phyloP scores from a whole-genome alignment of 2,329 filamentous ascomycete genomes.

The Cladosporium velox region DNA sequence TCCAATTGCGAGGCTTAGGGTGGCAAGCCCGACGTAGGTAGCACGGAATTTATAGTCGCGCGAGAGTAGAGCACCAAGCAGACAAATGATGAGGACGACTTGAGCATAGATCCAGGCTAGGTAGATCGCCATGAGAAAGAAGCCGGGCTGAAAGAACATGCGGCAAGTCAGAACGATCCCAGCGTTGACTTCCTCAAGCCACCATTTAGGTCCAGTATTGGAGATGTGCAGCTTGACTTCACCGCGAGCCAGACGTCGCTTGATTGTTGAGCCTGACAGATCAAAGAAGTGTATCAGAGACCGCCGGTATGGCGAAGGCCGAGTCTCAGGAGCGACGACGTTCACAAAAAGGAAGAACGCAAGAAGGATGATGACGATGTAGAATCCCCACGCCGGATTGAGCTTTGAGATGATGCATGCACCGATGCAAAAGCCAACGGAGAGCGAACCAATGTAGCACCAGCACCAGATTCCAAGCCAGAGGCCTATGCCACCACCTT shows the following conservation, averaged over 20 bases:
- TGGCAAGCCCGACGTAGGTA: constrained; percentile 66
- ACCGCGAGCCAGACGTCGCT: constrained; percentile 63
- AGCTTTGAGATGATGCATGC: constrained; percentile 66
- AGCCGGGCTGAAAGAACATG: constrained; percentile 75
- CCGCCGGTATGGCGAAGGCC: constrained; percentile 67
- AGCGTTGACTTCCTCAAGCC: constrained; percentile 74
- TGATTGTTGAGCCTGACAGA: constrained; percentile 47
- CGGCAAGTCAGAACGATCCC: constrained; percentile 65
- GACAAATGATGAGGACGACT: constrained; percentile 69
- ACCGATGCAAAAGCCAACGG: constrained; percentile 71
- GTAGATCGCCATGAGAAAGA: constrained; percentile 71
- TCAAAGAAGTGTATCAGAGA: constrained; percentile 66
- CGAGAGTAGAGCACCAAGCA: constrained; percentile 71
- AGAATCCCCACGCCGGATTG: constrained; percentile 73
- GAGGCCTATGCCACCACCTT: constrained; percentile 76
- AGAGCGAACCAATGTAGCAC: constrained; percentile 72
- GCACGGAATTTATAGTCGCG: constrained; percentile 66
- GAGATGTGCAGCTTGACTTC: constrained; percentile 76
- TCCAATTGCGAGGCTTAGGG: constrained; percentile 67
- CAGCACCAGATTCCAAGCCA: constrained; percentile 79
- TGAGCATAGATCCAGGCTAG: constrained; percentile 78
- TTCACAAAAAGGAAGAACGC: constrained; percentile 68
- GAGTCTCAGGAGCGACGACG: constrained; percentile 70
- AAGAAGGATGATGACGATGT: constrained; percentile 68
- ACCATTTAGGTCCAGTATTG: constrained; percentile 71